These are phyloP conservation scores for Harringtonia aguacate DNA, from an alignment of 2,329 filamentous ascomycete genomes.

Conservation along the genomic window DNA sequence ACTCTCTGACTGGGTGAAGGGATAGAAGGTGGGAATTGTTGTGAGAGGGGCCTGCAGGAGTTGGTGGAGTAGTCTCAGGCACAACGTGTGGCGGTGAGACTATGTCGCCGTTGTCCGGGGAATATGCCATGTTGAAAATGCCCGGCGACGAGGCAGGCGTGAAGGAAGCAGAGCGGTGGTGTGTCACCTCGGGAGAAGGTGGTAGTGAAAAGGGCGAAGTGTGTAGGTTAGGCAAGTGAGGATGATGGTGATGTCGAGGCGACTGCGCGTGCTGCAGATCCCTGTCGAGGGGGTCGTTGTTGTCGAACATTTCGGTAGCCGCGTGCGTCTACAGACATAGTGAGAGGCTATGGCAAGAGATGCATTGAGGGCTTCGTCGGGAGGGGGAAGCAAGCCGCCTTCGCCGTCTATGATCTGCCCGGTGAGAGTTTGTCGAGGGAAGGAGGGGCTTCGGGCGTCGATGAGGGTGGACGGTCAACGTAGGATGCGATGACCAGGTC, in stretches of 20 bases:
- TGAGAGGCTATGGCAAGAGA: background rate
- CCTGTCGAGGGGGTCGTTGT: conserved; percentile 6
- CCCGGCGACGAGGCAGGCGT: conserved; percentile 52
- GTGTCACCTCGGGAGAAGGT: conserved; percentile 25
- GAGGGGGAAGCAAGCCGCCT: background rate
- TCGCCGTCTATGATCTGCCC: background rate
- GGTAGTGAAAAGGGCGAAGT: conserved; percentile 14
- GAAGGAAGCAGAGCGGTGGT: conserved; percentile 22
- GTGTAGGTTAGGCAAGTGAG: conserved; percentile 23
- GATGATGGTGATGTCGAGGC: conserved; percentile 18
- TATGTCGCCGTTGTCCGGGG: conserved; percentile 26
- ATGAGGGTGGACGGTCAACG: no score
- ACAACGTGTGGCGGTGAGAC: conserved; percentile 27
- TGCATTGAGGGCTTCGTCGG: background rate
- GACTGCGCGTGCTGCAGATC: conserved; percentile 18
- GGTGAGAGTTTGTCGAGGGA: background rate
- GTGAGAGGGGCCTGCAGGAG: conserved; percentile 42
- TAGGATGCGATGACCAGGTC: no score
- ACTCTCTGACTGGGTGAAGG: conserved; percentile 67
- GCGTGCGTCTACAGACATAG: background rate
- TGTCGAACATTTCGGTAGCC: background rate
- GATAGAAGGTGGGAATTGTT: conserved; percentile 58
- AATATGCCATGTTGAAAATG: conserved; percentile 43
- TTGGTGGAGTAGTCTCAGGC: conserved; percentile 43
- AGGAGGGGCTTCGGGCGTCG: no score